Percentiles rank a stretch among this genome's conserved stretches.
These are phyloP conservation scores for Scolecobasidium constrictum DNA, from an alignment of 2,329 filamentous ascomycete species.

Conservation along the genomic window DNA sequence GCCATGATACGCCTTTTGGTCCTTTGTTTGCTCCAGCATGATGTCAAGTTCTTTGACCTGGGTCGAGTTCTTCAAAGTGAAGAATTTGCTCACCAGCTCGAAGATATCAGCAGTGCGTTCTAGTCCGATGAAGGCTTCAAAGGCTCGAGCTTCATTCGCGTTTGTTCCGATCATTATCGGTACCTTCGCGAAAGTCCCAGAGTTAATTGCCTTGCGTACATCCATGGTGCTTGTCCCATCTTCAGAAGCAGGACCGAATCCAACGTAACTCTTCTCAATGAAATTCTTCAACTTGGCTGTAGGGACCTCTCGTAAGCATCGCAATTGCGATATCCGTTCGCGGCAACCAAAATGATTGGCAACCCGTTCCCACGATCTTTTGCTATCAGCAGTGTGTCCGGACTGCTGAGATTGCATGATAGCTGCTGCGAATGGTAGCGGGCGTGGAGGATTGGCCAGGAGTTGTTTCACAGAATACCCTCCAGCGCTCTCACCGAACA, in stretches of 20 bases:
- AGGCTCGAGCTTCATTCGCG: conserved; percentile 16
- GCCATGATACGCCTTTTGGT: background rate
- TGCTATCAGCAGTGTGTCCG: background rate
- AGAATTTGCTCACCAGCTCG: background rate
- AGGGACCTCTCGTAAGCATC: conserved; percentile 7
- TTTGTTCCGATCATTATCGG: conserved; percentile 18
- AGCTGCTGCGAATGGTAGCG: conserved; percentile 22
- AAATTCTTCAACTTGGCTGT: conserved; percentile 9
- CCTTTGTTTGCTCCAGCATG: background rate
- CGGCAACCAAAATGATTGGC: background rate
- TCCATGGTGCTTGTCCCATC: conserved; percentile 6
- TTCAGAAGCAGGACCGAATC: conserved; percentile 9
- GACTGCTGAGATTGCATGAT: conserved; percentile 16
- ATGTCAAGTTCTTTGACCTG: background rate
- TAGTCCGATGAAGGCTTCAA: conserved; percentile 7
- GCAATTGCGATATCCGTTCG: background rate
- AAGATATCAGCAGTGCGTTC: background rate
- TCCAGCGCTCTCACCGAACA: conserved; percentile 15
- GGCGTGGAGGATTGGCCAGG: conserved; percentile 19
- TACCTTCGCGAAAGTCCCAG: conserved; percentile 12
- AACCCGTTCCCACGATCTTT: background rate
- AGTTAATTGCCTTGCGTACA: background rate
- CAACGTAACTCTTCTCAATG: conserved; percentile 5
- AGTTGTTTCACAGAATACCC: conserved; percentile 21
- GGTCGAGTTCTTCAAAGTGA: background rate